These are phyloP conservation scores for Pythium utonaiense DNA, from an alignment of 352 stramenopile genomes.

Conservation along the genomic window DNA sequence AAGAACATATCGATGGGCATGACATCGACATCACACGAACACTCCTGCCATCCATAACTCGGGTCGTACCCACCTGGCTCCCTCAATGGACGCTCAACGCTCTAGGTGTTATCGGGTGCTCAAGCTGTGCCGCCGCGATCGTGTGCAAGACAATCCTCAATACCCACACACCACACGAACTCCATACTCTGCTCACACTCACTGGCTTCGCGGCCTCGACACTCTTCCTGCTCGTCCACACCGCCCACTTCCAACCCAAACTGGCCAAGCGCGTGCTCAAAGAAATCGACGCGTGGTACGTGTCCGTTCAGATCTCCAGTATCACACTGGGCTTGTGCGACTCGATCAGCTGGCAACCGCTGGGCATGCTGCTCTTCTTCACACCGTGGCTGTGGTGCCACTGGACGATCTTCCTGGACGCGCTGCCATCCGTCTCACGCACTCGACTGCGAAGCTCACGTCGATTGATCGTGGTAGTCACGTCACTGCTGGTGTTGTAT, in stretches of 20 bases:
- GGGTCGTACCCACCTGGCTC: neutral
- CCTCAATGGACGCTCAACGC: neutral
- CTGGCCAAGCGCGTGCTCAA: neutral
- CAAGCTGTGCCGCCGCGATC: neutral
- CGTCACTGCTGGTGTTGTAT: neutral
- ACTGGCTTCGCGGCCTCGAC: neutral
- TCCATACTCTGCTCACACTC: neutral
- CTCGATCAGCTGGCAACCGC: no score
- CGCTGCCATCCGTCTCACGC: no score
- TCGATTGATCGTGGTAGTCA: no score
- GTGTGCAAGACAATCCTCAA: neutral
- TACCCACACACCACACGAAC: neutral
- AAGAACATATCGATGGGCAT: neutral
- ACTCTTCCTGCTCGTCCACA: neutral
- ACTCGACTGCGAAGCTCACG: no score
- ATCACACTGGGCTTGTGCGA: neutral
- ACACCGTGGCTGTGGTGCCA: no score
- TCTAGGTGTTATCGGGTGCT: neutral
- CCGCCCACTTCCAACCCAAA: neutral
- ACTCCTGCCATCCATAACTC: neutral
- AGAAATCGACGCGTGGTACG: constrained; percentile 12
- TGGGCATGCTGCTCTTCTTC: no score
- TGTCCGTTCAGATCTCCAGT: neutral
- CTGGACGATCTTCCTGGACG: no score
- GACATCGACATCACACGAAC: neutral